Evolutionary conservation across 129 eudicot species (phyloP).

Genomic region (Pseudognaphalium luteoalbum): DNA sequence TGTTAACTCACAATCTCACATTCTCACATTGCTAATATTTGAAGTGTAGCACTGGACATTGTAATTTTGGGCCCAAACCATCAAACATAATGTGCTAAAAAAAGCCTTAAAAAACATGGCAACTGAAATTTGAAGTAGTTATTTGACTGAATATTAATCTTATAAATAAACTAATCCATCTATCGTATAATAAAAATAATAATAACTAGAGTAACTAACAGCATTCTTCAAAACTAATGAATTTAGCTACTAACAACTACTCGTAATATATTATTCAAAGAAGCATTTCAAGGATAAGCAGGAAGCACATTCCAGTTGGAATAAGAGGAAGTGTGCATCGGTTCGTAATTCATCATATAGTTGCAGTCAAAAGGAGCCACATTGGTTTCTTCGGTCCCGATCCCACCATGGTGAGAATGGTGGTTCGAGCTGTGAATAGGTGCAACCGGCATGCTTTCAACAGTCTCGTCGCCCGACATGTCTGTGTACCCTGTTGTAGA

Average conservation of each 20-base stretch:
- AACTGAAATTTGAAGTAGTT: not conserved
- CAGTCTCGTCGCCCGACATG: conserved; percentile 52
- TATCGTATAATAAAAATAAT: not conserved
- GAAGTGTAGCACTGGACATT: not conserved
- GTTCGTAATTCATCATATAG: conserved; percentile 47
- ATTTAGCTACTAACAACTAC: not conserved
- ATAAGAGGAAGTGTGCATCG: conserved; percentile 42
- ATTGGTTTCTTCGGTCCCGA: not conserved
- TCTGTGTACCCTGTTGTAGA: not conserved
- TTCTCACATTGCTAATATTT: too few species aligned
- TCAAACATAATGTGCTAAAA: not conserved
- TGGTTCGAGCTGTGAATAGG: conserved; percentile 38
- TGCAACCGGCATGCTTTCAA: conserved; percentile 59
- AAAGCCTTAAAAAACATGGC: not conserved
- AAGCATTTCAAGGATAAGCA: conserved; percentile 47
- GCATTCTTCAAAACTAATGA: conserved; percentile 5
- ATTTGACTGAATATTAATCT: conserved; percentile 1
- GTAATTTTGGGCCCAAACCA: not conserved
- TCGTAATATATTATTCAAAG: not conserved
- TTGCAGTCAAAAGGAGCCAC: conserved; percentile 31
- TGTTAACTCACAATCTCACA: too few species aligned
- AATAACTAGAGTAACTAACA: conserved; percentile 19
- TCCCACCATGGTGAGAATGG: conserved; percentile 1
- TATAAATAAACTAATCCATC: not conserved
- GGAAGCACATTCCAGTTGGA: conserved; percentile 49